Evolutionary conservation across 2,329 filamentous ascomycete genomes (phyloP).

Genomic region (Boeremia lycopersici): DNA sequence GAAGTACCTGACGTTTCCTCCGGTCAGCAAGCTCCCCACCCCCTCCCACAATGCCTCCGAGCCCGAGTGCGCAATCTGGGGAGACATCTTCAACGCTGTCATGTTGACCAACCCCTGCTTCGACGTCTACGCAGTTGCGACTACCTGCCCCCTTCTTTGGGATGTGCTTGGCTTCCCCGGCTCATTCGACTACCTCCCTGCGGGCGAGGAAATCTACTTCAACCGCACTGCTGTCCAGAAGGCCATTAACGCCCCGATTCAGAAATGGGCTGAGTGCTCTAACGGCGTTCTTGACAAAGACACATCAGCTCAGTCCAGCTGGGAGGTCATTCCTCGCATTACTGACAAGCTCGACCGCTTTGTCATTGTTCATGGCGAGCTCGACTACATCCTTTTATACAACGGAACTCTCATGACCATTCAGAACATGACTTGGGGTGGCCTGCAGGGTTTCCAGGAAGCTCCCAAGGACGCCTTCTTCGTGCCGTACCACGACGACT

Average conservation of each 20-base stretch:
- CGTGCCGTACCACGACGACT: conserved; percentile 66
- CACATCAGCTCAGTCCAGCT: conserved; percentile 59
- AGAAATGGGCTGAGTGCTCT: conserved; percentile 64
- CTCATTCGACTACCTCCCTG: conserved; percentile 61
- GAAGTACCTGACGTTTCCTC: conserved; percentile 71
- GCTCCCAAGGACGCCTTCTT: conserved; percentile 68
- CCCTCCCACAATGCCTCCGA: conserved; percentile 52
- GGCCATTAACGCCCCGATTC: conserved; percentile 68
- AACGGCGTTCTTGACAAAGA: conserved; percentile 58
- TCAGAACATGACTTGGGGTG: conserved; percentile 83
- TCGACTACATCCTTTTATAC: conserved; percentile 70
- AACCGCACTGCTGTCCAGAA: conserved; percentile 72
- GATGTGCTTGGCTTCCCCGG: conserved; percentile 73
- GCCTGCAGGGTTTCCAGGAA: conserved; percentile 70
- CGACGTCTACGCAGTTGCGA: conserved; percentile 74
- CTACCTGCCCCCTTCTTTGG: conserved; percentile 72
- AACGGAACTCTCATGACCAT: conserved; percentile 75
- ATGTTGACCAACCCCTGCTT: conserved; percentile 75
- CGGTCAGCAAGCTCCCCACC: conserved; percentile 63
- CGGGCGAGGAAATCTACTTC: conserved; percentile 72
- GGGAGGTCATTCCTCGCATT: conserved; percentile 68
- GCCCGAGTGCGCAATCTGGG: conserved; percentile 64
- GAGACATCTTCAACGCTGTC: conserved; percentile 61
- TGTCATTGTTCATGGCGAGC: conserved; percentile 73
- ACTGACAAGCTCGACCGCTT: conserved; percentile 75